Conservation (phyloP, 2,329 filamentous ascomycete genomes). For the Phialophora chinensis region DNA sequence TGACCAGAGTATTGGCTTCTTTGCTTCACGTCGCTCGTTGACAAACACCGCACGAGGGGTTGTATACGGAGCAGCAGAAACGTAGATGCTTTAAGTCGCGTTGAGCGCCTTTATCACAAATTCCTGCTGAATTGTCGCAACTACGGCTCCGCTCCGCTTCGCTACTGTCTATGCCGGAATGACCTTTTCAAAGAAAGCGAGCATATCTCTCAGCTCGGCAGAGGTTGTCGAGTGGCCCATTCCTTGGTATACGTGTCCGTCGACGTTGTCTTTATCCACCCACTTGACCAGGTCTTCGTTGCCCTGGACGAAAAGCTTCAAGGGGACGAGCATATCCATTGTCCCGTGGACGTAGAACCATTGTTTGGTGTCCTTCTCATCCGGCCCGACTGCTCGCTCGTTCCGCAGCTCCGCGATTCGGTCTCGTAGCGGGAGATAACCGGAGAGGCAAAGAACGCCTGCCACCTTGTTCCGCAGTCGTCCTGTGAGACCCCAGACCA, state of each 20-base stretch:
- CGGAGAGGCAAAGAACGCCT: constrained; percentile 53
- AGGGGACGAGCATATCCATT: constrained; percentile 56
- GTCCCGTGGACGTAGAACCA: constrained; percentile 57
- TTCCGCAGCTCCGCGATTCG: constrained; percentile 49
- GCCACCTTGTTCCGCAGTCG: constrained; percentile 43
- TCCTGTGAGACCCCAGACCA: constrained; percentile 52
- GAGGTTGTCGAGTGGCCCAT: constrained; percentile 54
- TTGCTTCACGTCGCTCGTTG: constrained; percentile 11
- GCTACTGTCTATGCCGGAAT: constrained; percentile 30
- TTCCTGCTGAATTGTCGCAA: not conserved
- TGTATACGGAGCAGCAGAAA: not conserved
- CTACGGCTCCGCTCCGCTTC: not conserved
- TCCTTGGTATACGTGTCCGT: constrained; percentile 52
- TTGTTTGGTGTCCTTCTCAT: constrained; percentile 45
- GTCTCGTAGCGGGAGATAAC: constrained; percentile 54
- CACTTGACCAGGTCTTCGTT: constrained; percentile 48
- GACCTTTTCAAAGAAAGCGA: constrained; percentile 35
- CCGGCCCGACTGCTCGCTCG: constrained; percentile 40
- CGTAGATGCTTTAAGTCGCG: not conserved
- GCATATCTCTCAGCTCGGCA: constrained; percentile 54
- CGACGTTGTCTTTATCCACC: constrained; percentile 47
- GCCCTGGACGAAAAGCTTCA: constrained; percentile 51
- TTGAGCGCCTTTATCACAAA: not conserved
- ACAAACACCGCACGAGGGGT: not conserved
- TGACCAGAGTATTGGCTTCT: not conserved